Evolutionary conservation across 352 stramenopile genomes (phyloP).

Genomic region (Phytophthora sp.): DNA sequence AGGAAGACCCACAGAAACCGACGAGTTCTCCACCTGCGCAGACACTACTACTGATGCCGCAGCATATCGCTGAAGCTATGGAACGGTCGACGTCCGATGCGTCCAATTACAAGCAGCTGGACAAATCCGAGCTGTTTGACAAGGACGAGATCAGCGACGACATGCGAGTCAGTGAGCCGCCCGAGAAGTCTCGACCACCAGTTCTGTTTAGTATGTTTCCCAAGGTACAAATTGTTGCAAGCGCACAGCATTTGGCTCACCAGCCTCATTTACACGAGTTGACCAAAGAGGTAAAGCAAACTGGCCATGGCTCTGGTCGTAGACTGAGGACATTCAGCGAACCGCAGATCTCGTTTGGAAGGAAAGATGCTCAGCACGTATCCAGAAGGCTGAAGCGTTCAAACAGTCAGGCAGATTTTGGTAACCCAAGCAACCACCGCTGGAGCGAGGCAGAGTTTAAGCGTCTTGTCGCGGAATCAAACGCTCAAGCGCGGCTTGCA

Average conservation of each 20-base stretch:
- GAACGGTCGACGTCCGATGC: slow-evolving; percentile 64
- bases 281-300: slow-evolving; percentile 50
- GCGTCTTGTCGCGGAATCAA: slow-evolving; percentile 68
- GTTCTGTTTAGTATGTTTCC: slow-evolving; percentile 86
- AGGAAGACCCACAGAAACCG: slow-evolving; percentile 41
- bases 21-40: slow-evolving; percentile 43
- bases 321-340: slow-evolving; percentile 63
- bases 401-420: slow-evolving; percentile 69
- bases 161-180: slow-evolving; percentile 54
- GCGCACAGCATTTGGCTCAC: slow-evolving; percentile 77
- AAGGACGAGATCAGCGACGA: slow-evolving; percentile 86
- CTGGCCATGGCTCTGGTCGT: slow-evolving; percentile 33
- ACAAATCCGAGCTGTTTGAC: slow-evolving; percentile 74
- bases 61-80: slow-evolving; percentile 72
- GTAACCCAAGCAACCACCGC: slow-evolving; percentile 72
- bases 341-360: slow-evolving; percentile 49
- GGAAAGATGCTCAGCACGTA: slow-evolving; percentile 43
- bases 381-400: slow-evolving; percentile 67
- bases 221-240: slow-evolving; percentile 85
- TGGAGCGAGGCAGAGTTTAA: slow-evolving; percentile 82
- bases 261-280: slow-evolving; percentile 66
- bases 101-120: slow-evolving; percentile 66
- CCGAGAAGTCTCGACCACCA: slow-evolving; percentile 58
- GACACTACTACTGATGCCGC: slow-evolving; percentile 80
- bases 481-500: slow-evolving; percentile 52